Base-by-base conservation (phyloP, 1,284 basidiomycete genomes). In the Apiotrichum gamsii region DNA sequence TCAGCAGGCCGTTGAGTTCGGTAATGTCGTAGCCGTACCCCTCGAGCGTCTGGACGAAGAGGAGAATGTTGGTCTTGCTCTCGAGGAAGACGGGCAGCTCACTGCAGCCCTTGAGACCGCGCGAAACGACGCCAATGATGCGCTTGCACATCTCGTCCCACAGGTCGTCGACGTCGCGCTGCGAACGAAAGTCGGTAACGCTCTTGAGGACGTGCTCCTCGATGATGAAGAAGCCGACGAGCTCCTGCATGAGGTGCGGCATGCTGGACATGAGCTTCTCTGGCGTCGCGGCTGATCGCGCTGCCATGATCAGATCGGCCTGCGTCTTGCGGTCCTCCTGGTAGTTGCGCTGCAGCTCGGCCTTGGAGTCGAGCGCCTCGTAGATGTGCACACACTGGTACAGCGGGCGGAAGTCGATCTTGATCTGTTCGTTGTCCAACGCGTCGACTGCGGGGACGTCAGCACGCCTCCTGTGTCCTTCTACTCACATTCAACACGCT, bases 351-450 rank as follows among this genome's bases (percentile, higher is more conserved):
- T 91, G 89, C 15, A 98, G 78, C 59, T 96, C 90, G 43, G 89
- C 84, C 18, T 93, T 78, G 14, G 84, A 83, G 64, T 94, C 89
- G 14, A 99, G 77, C 4, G 90, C 83, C 49, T 89, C 85, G 72
- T 98, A 93, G 55, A 97, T 98, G 63, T 96, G 94, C 40, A 99
- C 94, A 65, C 90, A 95, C 72, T 97, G 89, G 62, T 93, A 96
- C 14, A 99, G 72, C 8, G 95, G 93, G 59, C 85, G 85, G 75
- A 98, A 98, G 71, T 97, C 90, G 40, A 99, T 86, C 42, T 78
- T 76, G 30, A 95, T 78, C 47, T 84, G 80, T 41, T 94, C 88
- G 61, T 94, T 95, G 56, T 97, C 84, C 21, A 98, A 77, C 4
- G 93, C 85, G 67, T 95, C 86, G 71, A 87, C 90, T 95, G 55